A percentile compares a stretch with the other conserved stretches of the same genome.
Evolutionary conservation across 345 rosid species (phyloP).

Genomic region (Gynandropsis gynandra): DNA sequence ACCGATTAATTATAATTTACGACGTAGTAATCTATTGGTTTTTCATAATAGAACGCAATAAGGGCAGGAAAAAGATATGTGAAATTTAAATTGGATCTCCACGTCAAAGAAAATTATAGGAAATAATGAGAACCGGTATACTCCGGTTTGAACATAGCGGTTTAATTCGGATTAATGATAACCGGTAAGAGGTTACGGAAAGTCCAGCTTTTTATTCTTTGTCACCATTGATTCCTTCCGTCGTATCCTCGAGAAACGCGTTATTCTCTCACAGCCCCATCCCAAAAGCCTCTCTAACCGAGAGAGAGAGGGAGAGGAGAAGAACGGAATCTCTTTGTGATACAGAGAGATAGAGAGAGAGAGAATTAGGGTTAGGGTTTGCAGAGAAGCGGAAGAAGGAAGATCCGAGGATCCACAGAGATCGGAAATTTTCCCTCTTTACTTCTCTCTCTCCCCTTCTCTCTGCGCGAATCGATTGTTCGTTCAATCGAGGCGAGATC

Average conservation of each 20-base stretch:
- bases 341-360: slow-evolving; percentile 17
- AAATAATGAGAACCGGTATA: too few relatives aligned
- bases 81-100: too few relatives aligned
- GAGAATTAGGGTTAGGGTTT: slow-evolving; percentile 26
- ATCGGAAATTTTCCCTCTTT: slow-evolving; percentile 4
- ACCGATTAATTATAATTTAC: too few relatives aligned
- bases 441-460: slow-evolving; percentile 21
- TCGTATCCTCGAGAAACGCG: slow-evolving; percentile 16
- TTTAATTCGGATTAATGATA: too few relatives aligned
- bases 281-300: too few relatives aligned
- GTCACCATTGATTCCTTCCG: slow-evolving; percentile 12
- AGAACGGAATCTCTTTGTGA: slow-evolving; percentile 1
- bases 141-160: too few relatives aligned
- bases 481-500: too few relatives aligned
- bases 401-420: slow-evolving; percentile 3
- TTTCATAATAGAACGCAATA: too few relatives aligned
- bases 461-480: slow-evolving; percentile 1
- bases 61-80: too few relatives aligned
- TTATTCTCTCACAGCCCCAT: neutral
- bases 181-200: slow-evolving; percentile 16
- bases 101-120: too few relatives aligned
- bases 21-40: too few relatives aligned
- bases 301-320: slow-evolving; percentile 2
- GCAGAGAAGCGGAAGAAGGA: slow-evolving; percentile 21
- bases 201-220: slow-evolving; percentile 16